These are phyloP conservation scores for Heterobasidion parviporum DNA, from an alignment of 1,284 basidiomycete genomes.

Conservation along the genomic window DNA sequence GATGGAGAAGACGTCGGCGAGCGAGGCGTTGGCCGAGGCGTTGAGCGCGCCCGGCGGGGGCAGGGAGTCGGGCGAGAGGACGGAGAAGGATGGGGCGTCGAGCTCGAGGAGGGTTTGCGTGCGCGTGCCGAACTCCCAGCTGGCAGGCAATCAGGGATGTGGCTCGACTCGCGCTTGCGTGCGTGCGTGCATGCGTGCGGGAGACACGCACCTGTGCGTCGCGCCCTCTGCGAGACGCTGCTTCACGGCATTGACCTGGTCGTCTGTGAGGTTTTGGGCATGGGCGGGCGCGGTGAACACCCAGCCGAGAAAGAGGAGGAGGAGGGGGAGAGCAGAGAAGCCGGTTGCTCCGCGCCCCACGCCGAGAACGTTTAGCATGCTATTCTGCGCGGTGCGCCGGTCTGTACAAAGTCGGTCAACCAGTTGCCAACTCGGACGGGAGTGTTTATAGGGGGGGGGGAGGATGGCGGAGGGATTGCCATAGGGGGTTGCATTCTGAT, in stretches of 20 bases:
- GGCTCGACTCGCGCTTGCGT: neutral
- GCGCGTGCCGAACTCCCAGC: conserved; percentile 81
- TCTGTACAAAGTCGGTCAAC: too few relatives aligned
- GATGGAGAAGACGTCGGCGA: conserved; percentile 51
- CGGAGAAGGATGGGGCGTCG: conserved; percentile 54
- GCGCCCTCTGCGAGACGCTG: conserved; percentile 38
- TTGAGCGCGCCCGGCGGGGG: conserved; percentile 34
- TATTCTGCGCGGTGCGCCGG: too few relatives aligned
- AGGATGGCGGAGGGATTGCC: too few relatives aligned
- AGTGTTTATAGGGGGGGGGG: too few relatives aligned
- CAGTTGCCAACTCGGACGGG: too few relatives aligned
- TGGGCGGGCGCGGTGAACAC: neutral
- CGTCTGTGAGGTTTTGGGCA: conserved; percentile 24
- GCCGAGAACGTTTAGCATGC: too few relatives aligned
- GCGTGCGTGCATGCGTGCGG: too few relatives aligned
- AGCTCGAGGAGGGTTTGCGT: conserved; percentile 66
- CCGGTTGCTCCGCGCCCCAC: too few relatives aligned
- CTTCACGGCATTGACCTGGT: conserved; percentile 29
- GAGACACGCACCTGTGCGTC: conserved; percentile 32
- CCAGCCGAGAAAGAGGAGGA: neutral
- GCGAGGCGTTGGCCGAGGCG: conserved; percentile 23
- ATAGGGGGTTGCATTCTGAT: too few relatives aligned
- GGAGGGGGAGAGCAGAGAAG: too few relatives aligned
- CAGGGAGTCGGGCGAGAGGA: conserved; percentile 34
- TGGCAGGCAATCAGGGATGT: conserved; percentile 17